Base-by-base conservation (phyloP, 495 filamentous ascomycete genomes). In the Hamigera avellanea region DNA sequence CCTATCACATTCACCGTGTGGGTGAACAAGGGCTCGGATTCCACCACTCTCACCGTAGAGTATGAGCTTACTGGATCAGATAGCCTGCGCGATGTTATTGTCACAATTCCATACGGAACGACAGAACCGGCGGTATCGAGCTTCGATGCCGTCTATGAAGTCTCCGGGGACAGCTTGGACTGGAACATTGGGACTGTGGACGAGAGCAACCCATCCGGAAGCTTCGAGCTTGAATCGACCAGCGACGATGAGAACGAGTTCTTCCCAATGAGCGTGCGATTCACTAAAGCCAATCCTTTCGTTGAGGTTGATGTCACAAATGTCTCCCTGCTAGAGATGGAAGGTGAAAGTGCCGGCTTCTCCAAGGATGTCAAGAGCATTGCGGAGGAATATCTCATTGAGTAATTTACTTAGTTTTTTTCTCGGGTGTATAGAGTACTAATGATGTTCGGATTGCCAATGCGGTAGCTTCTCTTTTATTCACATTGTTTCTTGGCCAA, bases 1-100 rank as follows among this genome's bases (percentile, higher is more conserved):
- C 89, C 89, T 19, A 86, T 96, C 46, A 86, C 79, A 17, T 95
- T 96, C 53, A 94, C 83, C 8, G 89, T 95, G 14, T 96, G 89
- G 89, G 81, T 91, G 25, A 93, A 93, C 54, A 83, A 83, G 66
- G 80, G 81, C 32, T 72, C 78, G 9, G 79, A 80, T 26, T 83
- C 80, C 33, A 88, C 77, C 50, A 86, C 78, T 25, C 70, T 95
- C 45, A 96, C 87, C 0, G 73, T 95, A 6, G 89, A 96, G 59
- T 96, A 95, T 52, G 89, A 96, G 60, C 74, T 93, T 36, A 83
- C 81, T 1, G 82, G 84, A 37, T 69, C 74, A 6, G 76, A 81
- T 43, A 66, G 69, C 14, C 67, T 96, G 30, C 81, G 77, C 37
- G 88, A 95, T 54, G 88, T 95, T 23, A 68, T 75, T 23, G 81